These are phyloP conservation scores for Fraxinus nigra DNA, from an alignment of 305 asterid genomes.

Conservation along the genomic window DNA sequence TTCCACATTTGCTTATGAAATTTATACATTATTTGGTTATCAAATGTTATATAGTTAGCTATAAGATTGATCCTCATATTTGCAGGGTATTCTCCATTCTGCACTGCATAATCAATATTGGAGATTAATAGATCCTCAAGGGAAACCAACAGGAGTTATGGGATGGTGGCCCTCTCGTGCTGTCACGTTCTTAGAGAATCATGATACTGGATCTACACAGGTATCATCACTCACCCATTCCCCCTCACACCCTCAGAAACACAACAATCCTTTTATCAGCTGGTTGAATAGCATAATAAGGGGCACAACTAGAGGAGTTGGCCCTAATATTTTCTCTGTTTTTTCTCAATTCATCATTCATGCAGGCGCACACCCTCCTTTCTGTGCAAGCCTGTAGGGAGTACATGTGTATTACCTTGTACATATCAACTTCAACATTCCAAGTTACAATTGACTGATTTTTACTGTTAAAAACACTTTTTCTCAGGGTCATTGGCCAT, in stretches of 20 bases:
- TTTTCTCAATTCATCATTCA: neutral
- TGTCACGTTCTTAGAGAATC: constrained; percentile 64
- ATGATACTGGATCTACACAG: constrained; percentile 69
- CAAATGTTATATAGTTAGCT: neutral
- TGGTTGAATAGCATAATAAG: neutral
- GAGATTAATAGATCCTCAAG: constrained; percentile 56
- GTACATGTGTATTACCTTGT: neutral
- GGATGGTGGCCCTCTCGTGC: constrained; percentile 77
- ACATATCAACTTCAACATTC: neutral
- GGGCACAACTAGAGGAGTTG: neutral
- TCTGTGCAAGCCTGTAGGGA: neutral
- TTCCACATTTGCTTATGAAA: neutral
- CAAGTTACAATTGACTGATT: neutral
- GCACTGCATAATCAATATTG: constrained; percentile 51
- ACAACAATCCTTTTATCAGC: neutral
- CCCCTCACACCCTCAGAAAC: neutral
- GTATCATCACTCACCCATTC: constrained; percentile 22
- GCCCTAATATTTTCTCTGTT: neutral
- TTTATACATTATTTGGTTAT: neutral
- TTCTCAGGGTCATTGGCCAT: constrained; percentile 64
- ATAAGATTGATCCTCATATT: neutral
- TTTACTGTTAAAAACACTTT: neutral
- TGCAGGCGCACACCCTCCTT: neutral
- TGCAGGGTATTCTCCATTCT: constrained; percentile 46
- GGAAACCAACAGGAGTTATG: constrained; percentile 67